Percentiles rank a stretch among this genome's conserved stretches.
Evolutionary conservation across 2,329 filamentous ascomycete genomes (phyloP).

Genomic region (Exserohilum rostratum): DNA sequence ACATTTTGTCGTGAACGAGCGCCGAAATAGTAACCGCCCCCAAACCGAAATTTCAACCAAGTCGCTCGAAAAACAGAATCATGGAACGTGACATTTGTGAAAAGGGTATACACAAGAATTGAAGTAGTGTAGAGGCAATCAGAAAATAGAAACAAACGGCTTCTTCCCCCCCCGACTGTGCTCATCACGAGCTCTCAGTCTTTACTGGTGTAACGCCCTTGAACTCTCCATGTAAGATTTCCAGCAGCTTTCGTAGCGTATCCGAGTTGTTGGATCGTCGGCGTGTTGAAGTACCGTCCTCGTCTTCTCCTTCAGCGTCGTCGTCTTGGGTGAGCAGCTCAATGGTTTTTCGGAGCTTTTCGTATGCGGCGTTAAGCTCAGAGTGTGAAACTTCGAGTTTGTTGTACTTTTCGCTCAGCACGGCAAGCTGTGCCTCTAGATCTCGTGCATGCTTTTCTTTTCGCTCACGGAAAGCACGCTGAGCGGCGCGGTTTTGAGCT

Average conservation of each 20-base stretch:
- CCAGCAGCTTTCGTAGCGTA: constrained; percentile 46
- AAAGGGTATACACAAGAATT: constrained; percentile 20
- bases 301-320: constrained; percentile 38
- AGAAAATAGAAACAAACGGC: not conserved
- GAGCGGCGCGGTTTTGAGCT: constrained; percentile 66
- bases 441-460: constrained; percentile 71
- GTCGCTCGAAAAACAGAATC: constrained; percentile 18
- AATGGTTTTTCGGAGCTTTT: constrained; percentile 50
- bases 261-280: constrained; percentile 42
- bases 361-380: constrained; percentile 47
- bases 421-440: constrained; percentile 62
- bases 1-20: not conserved
- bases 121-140: constrained; percentile 1
- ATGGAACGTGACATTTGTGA: constrained; percentile 6
- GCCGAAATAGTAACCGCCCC: not conserved
- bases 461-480: constrained; percentile 66
- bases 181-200: constrained; percentile 17
- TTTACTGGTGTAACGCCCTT: constrained; percentile 34
- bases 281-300: constrained; percentile 25
- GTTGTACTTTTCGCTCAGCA: constrained; percentile 62
- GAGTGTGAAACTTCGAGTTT: constrained; percentile 61
- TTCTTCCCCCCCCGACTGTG: not conserved
- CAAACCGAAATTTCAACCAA: constrained; percentile 16
- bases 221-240: constrained; percentile 48
- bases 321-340: constrained; percentile 47